Base-by-base conservation (phyloP, 2,329 filamentous ascomycete species). In the Fusarium paranaense region DNA sequence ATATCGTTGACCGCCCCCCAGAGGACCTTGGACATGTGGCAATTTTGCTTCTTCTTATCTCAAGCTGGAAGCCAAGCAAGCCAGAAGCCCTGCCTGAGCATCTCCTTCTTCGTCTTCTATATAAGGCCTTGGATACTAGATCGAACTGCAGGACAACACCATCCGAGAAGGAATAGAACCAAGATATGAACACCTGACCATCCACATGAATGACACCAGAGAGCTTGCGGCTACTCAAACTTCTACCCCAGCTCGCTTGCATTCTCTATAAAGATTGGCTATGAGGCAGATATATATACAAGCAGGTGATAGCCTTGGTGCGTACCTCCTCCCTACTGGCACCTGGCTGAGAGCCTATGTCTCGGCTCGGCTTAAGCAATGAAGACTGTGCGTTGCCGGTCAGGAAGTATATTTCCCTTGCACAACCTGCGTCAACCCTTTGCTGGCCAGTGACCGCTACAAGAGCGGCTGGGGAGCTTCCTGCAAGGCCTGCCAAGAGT, bases 361-460 rank as follows among this genome's bases (percentile, higher is more conserved):
- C 40, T 45, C 4, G 40, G 20, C 20, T 9, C 4, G 40, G 7
- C 8, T 18, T 3, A 7, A 5, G 18, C 7, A 2, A 38, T 10
- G 16, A 7, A 38, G 16, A n/a, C 35, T 32, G 30, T 30, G 30
- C 30, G 30, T 2, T 32, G 7, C 30, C 27, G 8, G 27, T 30
- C 27, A 30, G 33, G 33, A 37, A 37, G 16, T 1, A 37, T 2
- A 16, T 8, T 0, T 3, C 6, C 33, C 33, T 4, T 37, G 14
- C 14, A 8, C 33, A 3, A 37, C 14, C 6, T 37, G 33, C 4
- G 33, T 16, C 3, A 37, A 16, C 7, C 2, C 33, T 20, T 20
- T 14, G 40, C 10, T 22, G 11, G 40, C 20, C 1, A 22, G 11
- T 8, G n/a, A 1, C 1, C 40, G n/a, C 0, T 7, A 7, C 6